Evolutionary conservation across 1,284 basidiomycete genomes (phyloP).

Genomic region (Heliocybe sulcata): DNA sequence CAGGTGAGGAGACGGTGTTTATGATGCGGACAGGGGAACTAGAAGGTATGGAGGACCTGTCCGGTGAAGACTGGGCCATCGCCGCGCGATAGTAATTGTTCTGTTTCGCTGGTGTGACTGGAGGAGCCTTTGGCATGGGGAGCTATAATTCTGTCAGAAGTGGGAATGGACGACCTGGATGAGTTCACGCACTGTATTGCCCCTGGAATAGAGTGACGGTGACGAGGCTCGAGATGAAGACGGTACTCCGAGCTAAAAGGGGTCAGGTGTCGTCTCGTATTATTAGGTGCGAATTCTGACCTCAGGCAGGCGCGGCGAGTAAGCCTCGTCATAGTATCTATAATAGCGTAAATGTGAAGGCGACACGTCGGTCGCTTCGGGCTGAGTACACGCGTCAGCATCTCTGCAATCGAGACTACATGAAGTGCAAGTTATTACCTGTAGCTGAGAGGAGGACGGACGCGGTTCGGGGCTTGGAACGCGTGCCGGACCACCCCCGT

Average conservation of each 20-base stretch:
- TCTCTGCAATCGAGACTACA: too few species aligned
- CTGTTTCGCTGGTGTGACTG: slow-evolving; percentile 12
- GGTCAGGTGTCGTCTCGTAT: too few species aligned
- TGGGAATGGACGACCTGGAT: slow-evolving; percentile 2
- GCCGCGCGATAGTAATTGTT: slow-evolving; percentile 29
- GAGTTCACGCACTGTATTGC: background rate
- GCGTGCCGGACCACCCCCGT: background rate
- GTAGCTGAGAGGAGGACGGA: slow-evolving; percentile 4
- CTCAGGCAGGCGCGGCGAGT: too few species aligned
- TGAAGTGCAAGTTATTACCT: background rate
- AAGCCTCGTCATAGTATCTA: too few species aligned
- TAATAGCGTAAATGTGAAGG: too few species aligned
- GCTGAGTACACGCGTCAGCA: background rate
- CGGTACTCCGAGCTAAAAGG: background rate
- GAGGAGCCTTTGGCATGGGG: slow-evolving; percentile 5
- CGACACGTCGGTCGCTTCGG: too few species aligned
- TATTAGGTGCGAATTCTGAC: too few species aligned
- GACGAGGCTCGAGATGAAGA: slow-evolving; percentile 7
- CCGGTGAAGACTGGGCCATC: slow-evolving; percentile 28
- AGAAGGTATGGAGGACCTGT: slow-evolving; percentile 45
- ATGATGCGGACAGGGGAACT: slow-evolving; percentile 40
- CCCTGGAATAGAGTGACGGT: slow-evolving; percentile 26
- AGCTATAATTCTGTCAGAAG: slow-evolving; percentile 4
- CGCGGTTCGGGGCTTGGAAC: background rate
- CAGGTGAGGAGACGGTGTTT: slow-evolving; percentile 75